Evolutionary conservation across 345 rosid genomes (phyloP), one percentile per base, ranked within the genome.

Genomic region (Carallia brachiata): DNA sequence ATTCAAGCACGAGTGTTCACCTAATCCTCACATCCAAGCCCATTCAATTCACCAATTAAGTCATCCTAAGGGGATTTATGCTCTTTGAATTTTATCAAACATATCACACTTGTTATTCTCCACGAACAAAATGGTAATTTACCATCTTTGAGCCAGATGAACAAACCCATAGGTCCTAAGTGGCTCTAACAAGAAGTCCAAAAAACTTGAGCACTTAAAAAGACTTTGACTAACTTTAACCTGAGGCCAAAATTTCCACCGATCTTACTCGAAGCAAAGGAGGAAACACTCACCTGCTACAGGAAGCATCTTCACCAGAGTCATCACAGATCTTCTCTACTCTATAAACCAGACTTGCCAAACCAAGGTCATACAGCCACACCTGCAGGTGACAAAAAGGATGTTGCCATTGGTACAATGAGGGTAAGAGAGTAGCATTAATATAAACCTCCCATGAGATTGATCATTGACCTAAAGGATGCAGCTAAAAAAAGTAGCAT

Each of bases 301-400:
- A 89, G 37, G 74, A 27, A 12, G 90, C 90, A 75, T 94, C 93
- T 79, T 94, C 97, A 57, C 97, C 93, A 2, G 88, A 85, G 71
- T 70, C 78, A 81, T 94, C 98, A 65, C 98, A 91, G 68, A 85
- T 70, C 75, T 81, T 84, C 84, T 94, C 97, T 13, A 81, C 79
- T 36, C 48, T 30, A 77, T 82, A 78, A 72, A 85, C 77, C 65
- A 87, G 75, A 77, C 89, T 79, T 76, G 77, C 85, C 34, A 80
- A n/a, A 58, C 84, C 92, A 70, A 86, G 57, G 70, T 76, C 73
- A 73, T 83, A 81, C 40, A 89, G 63, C 92, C 89, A 84, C n/a
- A 84, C 92, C 92, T 86, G 81, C 70, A 81, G 63, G 30, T 8
- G 54, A 40, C 10, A 28, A 57, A 60, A 23, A 65, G 10, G 47